phyloP scores from a whole-genome alignment of 2,329 filamentous ascomycete species.

The Paecilomyces formosus region DNA sequence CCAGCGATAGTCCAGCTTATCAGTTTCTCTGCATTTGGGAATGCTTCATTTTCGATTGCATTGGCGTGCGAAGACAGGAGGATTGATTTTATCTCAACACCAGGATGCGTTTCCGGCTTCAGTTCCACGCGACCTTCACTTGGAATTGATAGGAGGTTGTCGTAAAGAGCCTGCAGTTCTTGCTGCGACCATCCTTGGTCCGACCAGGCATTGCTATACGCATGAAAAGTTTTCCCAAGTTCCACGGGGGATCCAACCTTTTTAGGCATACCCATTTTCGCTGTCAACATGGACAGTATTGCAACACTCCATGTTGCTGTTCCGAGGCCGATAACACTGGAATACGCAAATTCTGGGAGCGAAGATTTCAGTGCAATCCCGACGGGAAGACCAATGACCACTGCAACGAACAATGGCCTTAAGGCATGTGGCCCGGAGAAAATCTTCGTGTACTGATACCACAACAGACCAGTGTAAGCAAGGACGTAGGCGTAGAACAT shows the following conservation, averaged over 20 bases:
- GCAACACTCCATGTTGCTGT: slow-evolving; percentile 47
- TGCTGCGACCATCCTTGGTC: slow-evolving; percentile 44
- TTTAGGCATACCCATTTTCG: slow-evolving; percentile 42
- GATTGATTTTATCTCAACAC: slow-evolving; percentile 36
- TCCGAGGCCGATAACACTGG: slow-evolving; percentile 42
- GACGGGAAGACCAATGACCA: slow-evolving; percentile 38
- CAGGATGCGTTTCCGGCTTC: slow-evolving; percentile 33
- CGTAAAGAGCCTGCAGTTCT: slow-evolving; percentile 42
- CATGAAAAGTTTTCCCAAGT: slow-evolving; percentile 31
- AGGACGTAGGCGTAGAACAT: slow-evolving; percentile 45
- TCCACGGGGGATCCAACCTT: slow-evolving; percentile 28
- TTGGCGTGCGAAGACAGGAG: slow-evolving; percentile 31
- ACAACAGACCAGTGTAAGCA: slow-evolving; percentile 46
- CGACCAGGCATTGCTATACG: slow-evolving; percentile 35
- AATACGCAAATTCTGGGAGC: slow-evolving; percentile 36
- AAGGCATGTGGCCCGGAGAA: slow-evolving; percentile 44
- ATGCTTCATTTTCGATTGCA: slow-evolving; percentile 34
- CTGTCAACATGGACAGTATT: slow-evolving; percentile 41
- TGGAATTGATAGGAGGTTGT: slow-evolving; percentile 34
- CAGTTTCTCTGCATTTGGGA: slow-evolving; percentile 32
- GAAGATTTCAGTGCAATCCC: slow-evolving; percentile 38
- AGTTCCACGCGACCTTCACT: slow-evolving; percentile 37
- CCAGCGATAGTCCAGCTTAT: slow-evolving; percentile 24
- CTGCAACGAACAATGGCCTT: slow-evolving; percentile 41
- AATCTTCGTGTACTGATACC: slow-evolving; percentile 49